Evolutionary conservation across 371 early-diverging fungal species (phyloP), one percentile per base, ranked within the genome.

Genomic region (Mortierella sp.): DNA sequence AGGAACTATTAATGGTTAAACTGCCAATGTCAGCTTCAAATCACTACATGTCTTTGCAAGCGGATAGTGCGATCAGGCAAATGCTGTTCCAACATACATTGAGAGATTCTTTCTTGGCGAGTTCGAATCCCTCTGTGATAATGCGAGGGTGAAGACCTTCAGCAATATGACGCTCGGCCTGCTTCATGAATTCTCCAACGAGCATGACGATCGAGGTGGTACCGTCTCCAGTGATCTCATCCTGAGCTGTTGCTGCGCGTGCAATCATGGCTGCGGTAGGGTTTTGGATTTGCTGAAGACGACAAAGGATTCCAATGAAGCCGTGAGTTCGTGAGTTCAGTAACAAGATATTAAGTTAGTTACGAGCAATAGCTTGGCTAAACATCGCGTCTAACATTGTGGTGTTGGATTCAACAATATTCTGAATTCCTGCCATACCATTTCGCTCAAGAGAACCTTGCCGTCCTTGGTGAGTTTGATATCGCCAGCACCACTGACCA

Each of bases 201-300:
- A 99, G 85, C 67, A 99, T 87, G 37, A 99, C 97, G 80, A 98
- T 96, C 1, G 98, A 94, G 18, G 99, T 98, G 11, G 99, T 99
- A 61, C 99, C 99, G 81, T 99, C 99, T 66, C 99, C 99, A 47
- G 97, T 97, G 62, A 98, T 94, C 75, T 98, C 97, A 86, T 99
- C 99, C 87, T 99, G 98, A 39, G 99, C 99, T 45, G 96, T 96
- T 12, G 99, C 99, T 40, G 99, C 97, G 66, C 98, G 94, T 35
- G 99, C 99, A 81, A 99, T 98, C 96, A 99, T 97, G 67, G 97
- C 95, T 52, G 99, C 98, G 9, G 99, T 99, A 28, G 99, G 99
- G 88, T 99, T 98, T 91, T 98, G 98, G 86, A 99, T 99, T 97
- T 99, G 98, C 96, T 96, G 83, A 52, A 49, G 32, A 30, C 26